These are phyloP conservation scores for Chrysanthemum lavandulifolium DNA, from an alignment of 129 eudicot species.

Conservation along the genomic window DNA sequence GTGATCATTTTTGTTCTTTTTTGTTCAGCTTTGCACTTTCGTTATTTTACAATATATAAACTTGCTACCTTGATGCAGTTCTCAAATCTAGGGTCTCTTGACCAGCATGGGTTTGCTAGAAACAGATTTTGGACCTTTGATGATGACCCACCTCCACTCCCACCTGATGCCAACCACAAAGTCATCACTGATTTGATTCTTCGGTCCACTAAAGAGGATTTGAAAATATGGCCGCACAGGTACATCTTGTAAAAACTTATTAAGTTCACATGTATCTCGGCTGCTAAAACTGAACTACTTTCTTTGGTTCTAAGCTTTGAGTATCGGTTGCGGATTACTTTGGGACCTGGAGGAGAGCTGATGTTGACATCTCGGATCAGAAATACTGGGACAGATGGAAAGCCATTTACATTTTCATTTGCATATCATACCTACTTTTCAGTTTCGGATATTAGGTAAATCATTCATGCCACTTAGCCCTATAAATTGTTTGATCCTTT, in stretches of 20 bases:
- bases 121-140: constrained; percentile 76
- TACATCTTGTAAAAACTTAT: constrained; percentile 21
- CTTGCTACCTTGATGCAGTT: constrained; percentile 49
- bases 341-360: constrained; percentile 81
- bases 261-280: background rate
- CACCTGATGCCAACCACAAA: constrained; percentile 48
- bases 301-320: constrained; percentile 54
- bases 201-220: constrained; percentile 72
- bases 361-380: constrained; percentile 83
- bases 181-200: constrained; percentile 68
- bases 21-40: background rate
- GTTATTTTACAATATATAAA: constrained; percentile 8
- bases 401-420: constrained; percentile 74
- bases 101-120: constrained; percentile 86
- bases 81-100: constrained; percentile 61
- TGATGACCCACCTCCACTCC: constrained; percentile 58
- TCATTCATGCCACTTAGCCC: background rate
- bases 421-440: constrained; percentile 92
- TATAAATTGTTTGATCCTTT: background rate
- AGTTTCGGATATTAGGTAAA: constrained; percentile 90
- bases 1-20: constrained; percentile 19
- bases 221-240: constrained; percentile 89
- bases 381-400: constrained; percentile 73
- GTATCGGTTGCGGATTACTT: constrained; percentile 71
- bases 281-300: constrained; percentile 2